Evolutionary conservation across 2,329 filamentous ascomycete species (phyloP), one percentile per base, ranked within the genome.

Genomic region (Fusarium setosum): DNA sequence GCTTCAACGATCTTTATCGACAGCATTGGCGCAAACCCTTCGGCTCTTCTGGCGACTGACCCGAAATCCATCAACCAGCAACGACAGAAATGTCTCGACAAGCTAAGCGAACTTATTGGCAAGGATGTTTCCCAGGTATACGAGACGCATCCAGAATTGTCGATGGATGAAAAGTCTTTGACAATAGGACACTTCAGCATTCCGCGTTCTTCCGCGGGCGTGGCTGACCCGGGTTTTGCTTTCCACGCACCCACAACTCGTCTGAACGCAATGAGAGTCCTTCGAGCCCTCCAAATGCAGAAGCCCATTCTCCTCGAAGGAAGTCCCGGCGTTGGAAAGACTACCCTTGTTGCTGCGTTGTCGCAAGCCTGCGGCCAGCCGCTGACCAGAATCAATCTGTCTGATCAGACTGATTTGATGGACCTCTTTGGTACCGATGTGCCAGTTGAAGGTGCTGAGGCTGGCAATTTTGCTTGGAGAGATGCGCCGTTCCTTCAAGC

Each of bases 271-370:
- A 95, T 98, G 88, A 88, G 96, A 74, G 91, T 99, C 29, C 87
- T 96, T 55, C 90, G 96, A 63, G 96, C 95, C 13, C 82, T 99
- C 61, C 94, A 97, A 72, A 88, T 97, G 54, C 85, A 88, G 51
- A 97, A 97, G 74, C 95, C 96, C 4, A 95, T 99, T 53, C 84
- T 99, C 7, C 86, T 99, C 4, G 96, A 99, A 80, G 96, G 96
- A 32, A 97, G 92, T 70, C 96, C 96, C n/a, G 96, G 96, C 75
- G 96, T 99, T 20, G 96, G 96, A 56, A 99, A 99, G 81, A 99
- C 96, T 0, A 97, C 95, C 2, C 84, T 99, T 13, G 89, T 99
- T 20, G 90, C 91, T 42, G 94, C 96, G 1, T 83, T 99, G 42
- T 92, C 96, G 2, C 86, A 87, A 68, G 89, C 90, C 5, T 91